These are phyloP conservation scores for Kuraishia floccosa DNA, from an alignment of 805 yeast species.

Conservation along the genomic window DNA sequence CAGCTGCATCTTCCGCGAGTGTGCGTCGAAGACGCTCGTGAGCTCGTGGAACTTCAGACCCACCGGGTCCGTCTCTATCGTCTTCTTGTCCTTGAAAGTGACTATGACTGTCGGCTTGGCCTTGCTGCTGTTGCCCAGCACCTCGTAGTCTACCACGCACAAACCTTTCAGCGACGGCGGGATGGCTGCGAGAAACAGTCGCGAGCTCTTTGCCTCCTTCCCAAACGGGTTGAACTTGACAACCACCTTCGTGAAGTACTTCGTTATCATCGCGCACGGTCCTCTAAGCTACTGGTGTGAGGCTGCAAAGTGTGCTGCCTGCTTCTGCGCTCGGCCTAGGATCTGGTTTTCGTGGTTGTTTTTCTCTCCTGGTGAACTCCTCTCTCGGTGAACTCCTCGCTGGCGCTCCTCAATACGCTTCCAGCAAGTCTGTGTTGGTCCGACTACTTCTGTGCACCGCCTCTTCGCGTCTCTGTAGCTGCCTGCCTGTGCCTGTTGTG, in stretches of 20 bases:
- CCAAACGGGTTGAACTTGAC: constrained; percentile 75
- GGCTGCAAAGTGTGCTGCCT: no score
- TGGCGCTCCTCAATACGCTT: no score
- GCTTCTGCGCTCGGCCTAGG: no score
- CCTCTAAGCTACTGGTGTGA: no score
- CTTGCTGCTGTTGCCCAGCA: constrained; percentile 34
- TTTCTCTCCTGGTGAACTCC: no score
- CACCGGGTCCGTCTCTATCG: constrained; percentile 57
- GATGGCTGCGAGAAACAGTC: constrained; percentile 67
- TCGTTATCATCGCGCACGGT: constrained; percentile 80
- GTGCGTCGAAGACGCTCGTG: constrained; percentile 59
- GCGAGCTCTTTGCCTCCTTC: constrained; percentile 55
- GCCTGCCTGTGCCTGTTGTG: no score
- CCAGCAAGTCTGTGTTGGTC: no score
- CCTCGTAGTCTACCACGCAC: constrained; percentile 54
- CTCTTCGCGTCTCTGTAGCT: no score
- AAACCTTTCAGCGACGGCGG: constrained; percentile 63
- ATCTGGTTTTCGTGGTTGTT: no score
- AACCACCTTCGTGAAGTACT: constrained; percentile 68
- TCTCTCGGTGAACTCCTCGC: no score
- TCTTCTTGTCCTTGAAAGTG: constrained; percentile 70
- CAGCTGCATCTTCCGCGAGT: constrained; percentile 68
- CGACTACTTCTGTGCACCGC: no score
- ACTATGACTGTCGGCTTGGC: constrained; percentile 59
- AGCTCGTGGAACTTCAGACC: constrained; percentile 46